Percentiles rank a stretch among this genome's conserved stretches.
phyloP scores from a whole-genome alignment of 116 monocot genomes.

The Cymodocea nodosa region DNA sequence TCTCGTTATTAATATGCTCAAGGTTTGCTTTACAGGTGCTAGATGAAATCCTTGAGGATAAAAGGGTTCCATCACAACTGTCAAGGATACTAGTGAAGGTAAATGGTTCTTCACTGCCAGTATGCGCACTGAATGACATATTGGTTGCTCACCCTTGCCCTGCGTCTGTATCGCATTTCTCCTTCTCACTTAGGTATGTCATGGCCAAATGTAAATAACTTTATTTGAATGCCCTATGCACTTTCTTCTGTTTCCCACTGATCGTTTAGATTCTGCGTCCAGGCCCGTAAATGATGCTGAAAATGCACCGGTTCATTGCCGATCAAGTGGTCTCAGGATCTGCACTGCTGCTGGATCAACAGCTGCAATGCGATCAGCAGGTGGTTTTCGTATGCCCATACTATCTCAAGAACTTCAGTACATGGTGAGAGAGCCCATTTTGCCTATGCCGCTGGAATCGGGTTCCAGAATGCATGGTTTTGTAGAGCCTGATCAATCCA shows the following conservation, averaged over 20 bases:
- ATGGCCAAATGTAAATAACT: neutral
- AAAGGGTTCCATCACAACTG: slow-evolving; percentile 39
- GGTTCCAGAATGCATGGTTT: slow-evolving; percentile 50
- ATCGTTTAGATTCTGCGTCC: slow-evolving; percentile 10
- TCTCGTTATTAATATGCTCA: neutral
- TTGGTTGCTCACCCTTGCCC: slow-evolving; percentile 82
- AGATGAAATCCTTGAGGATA: slow-evolving; percentile 64
- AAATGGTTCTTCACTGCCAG: slow-evolving; percentile 33
- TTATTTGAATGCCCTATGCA: no score
- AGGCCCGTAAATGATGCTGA: slow-evolving; percentile 30
- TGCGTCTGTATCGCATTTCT: slow-evolving; percentile 84
- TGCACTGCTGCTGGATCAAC: slow-evolving; percentile 89
- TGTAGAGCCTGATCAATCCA: slow-evolving; percentile 30
- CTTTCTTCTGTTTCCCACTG: neutral
- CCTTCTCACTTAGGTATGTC: slow-evolving; percentile 79
- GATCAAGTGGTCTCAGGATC: slow-evolving; percentile 87
- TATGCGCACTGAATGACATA: slow-evolving; percentile 70
- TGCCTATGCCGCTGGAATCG: slow-evolving; percentile 17
- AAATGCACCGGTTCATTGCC: slow-evolving; percentile 33
- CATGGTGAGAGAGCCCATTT: slow-evolving; percentile 91
- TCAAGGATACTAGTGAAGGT: slow-evolving; percentile 51
- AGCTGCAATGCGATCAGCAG: slow-evolving; percentile 95
- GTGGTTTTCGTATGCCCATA: slow-evolving; percentile 74
- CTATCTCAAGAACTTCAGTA: slow-evolving; percentile 62
- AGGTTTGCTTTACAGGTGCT: slow-evolving; percentile 36